Base-by-base conservation (phyloP, 2,329 filamentous ascomycete species). In the Mycosphaerelloides madeirae region DNA sequence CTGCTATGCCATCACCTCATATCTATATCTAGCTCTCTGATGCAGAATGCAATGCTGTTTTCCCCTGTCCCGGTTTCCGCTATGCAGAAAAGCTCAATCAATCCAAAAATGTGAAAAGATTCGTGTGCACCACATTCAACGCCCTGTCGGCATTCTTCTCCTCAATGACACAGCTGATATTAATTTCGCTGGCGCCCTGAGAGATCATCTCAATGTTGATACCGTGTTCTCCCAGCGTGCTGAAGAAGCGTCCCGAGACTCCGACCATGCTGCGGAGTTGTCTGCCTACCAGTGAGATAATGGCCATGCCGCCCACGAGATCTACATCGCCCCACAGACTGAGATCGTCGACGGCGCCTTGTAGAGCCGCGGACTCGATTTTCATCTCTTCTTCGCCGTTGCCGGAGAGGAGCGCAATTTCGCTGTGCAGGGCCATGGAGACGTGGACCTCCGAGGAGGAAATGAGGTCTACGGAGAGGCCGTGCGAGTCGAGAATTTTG, bases 141-240 rank as follows among this genome's bases (percentile, higher is more conserved):
- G 93, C 93, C 56, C 93, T 81, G 56, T 90, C 88, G 16, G 93
- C 90, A 63, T 97, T 89, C 54, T 83, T 77, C 55, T 88, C 87
- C 60, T 94, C 88, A 64, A 98, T 95, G 35, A 98, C 93, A 63
- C 93, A 98, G 9, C 89, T 95, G 49, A 98, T 98, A 67, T 97
- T 98, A 70, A 98, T 98, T 73, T 98, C 93, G 65, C 90, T 96
- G 19, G 93, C 93, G 60, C 93, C 93, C 72, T 98, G 93, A 18
- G 88, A 95, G 56, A 98, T 98, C 93, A 98, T 98, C 71, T 98
- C 93, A 57, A 98, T 88, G 65, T 98, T 98, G 63, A 98, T 83
- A 58, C 87, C 86, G 65, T 95, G 85, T 64, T 96, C 87, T 33
- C 93, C 93, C 14, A 98, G 74, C 1, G 90, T 94, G 37, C 85